A percentile compares a stretch with the other conserved stretches of the same genome.
phyloP scores from a whole-genome alignment of 192 early-diverging fungal species.

The Linnemannia schmuckeri region DNA sequence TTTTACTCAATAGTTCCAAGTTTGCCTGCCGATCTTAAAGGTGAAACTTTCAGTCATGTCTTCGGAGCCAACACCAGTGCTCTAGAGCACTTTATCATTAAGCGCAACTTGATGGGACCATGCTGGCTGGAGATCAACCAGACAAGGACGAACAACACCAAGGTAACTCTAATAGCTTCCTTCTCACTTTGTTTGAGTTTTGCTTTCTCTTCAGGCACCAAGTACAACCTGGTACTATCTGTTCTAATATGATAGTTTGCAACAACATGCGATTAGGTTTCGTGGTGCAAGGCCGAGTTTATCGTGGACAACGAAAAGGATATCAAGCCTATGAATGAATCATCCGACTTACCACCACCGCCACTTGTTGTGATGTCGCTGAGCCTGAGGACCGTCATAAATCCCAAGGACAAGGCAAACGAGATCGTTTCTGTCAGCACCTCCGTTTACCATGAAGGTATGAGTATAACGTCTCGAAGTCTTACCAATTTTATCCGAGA shows the following conservation, averaged over 20 bases:
- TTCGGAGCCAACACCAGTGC: slow-evolving; percentile 91
- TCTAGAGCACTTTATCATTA: slow-evolving; percentile 94
- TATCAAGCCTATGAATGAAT: slow-evolving; percentile 71
- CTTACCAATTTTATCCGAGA: not conserved
- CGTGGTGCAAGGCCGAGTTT: slow-evolving; percentile 92
- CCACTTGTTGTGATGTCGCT: slow-evolving; percentile 90
- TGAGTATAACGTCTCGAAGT: not conserved
- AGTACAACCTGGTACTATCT: not conserved
- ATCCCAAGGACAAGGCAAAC: slow-evolving; percentile 84
- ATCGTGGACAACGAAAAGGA: slow-evolving; percentile 78
- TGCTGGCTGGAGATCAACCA: slow-evolving; percentile 88
- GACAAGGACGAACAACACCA: slow-evolving; percentile 61
- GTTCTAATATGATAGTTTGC: not conserved
- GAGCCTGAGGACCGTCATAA: slow-evolving; percentile 86
- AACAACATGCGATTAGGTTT: slow-evolving; percentile 60
- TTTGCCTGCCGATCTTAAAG: slow-evolving; percentile 69
- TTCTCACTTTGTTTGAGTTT: too few species aligned
- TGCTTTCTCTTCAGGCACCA: too few species aligned
- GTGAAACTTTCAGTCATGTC: slow-evolving; percentile 83
- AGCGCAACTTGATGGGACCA: slow-evolving; percentile 96
- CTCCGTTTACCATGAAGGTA: slow-evolving; percentile 80
- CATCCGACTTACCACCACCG: slow-evolving; percentile 68
- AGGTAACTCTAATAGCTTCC: slow-evolving; percentile 41
- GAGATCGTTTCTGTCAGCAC: slow-evolving; percentile 89
- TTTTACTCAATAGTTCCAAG: slow-evolving; percentile 63